Evolutionary conservation across 768 basidiomycete genomes (phyloP), one percentile per base, ranked within the genome.

Genomic region (Collybia nuda): DNA sequence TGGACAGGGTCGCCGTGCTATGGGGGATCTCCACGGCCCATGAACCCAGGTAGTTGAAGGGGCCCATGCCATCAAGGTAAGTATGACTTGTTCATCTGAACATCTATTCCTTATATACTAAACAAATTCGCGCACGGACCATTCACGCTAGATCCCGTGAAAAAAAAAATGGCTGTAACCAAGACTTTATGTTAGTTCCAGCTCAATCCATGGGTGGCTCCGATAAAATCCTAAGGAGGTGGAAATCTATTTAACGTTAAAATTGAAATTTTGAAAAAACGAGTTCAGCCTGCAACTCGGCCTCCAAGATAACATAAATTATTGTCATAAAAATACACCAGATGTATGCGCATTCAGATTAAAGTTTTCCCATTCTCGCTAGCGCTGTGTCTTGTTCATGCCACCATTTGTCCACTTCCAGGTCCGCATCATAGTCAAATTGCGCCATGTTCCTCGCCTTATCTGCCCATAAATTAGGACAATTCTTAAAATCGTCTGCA

Each of bases 1-100:
- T 67, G 82, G 81, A 82, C 81, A 84, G 59, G 78, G 81, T 83
- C 82, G 80, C 81, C 82, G 79, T 83, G 81, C 81, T 81, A 83
- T 83, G 81, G 69, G 76, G 74, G 68, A 59, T 71, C 67, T 75
- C 76, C 65, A 73, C 68, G 56, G 72, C 78, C 82, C 79, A 78
- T 68, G 80, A 70, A 67, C 77, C 78, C 78, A 52, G 73, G 62
- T 72, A 73, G 49, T 0, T 79, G 80, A 81, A 80, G 68, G 77
- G 65, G 69, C 68, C 58, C 71, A 67, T 78, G 76, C 80, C 80
- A 79, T 80, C 79, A 81, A 81, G 79, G 79, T 81, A 79, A 80
- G 78, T 80, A 80, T 80, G 76, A 76, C 24, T 17, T 50, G 40
- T 17, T n/a, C 2, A 14, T 17, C n/a, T n/a, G n/a, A 8, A 37